Evolutionary conservation across 208 protist genomes (phyloP).

Genomic region (Naegleria fowleri): DNA sequence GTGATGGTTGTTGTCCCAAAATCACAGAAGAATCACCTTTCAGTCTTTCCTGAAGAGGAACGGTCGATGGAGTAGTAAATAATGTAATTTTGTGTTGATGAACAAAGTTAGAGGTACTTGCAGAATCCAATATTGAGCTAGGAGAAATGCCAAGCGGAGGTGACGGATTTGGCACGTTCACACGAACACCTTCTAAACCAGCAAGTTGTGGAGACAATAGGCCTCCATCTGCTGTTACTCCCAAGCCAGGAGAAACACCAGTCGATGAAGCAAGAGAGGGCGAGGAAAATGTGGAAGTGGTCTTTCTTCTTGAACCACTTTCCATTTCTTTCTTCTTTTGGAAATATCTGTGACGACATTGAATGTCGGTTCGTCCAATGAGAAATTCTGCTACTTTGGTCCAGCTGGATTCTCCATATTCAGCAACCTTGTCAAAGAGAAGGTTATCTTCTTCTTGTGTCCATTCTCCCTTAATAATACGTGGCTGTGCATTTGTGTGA

Average conservation of each 20-base stretch:
- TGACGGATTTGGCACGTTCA: background rate
- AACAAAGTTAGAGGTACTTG: background rate
- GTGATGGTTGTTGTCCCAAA: background rate
- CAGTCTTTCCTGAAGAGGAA: background rate
- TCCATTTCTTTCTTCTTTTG: constrained; percentile 20
- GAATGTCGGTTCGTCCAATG: background rate
- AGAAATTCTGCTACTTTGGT: constrained; percentile 1
- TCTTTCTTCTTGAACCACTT: background rate
- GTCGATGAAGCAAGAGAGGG: background rate
- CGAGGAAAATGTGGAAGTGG: background rate
- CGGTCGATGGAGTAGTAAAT: background rate
- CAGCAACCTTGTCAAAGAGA: background rate
- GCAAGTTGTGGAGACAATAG: background rate
- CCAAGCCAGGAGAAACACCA: background rate
- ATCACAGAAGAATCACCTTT: background rate
- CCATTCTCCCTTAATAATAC: constrained; percentile 27
- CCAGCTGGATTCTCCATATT: constrained; percentile 5
- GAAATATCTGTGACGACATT: constrained; percentile 19
- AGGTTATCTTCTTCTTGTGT: constrained; percentile 8
- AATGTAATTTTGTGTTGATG: background rate
- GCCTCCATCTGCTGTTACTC: background rate
- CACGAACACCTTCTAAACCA: background rate
- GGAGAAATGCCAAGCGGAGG: background rate
- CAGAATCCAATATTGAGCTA: background rate
- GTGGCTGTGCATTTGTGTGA: background rate